Base-by-base conservation (phyloP, 768 basidiomycete genomes). In the Phylloporus rhodoxanthus region DNA sequence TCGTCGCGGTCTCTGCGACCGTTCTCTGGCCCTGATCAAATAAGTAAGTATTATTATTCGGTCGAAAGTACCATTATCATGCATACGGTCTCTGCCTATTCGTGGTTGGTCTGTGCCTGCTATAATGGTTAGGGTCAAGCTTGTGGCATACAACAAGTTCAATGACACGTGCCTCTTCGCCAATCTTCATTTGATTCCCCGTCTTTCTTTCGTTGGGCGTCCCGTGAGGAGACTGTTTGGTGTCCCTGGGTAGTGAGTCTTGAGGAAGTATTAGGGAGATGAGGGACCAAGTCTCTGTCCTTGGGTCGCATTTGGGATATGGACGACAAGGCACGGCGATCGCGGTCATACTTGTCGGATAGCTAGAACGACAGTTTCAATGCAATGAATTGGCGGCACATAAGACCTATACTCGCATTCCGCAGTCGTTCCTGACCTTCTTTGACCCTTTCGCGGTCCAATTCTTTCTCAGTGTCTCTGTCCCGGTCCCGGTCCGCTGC, bases 321-420 rank as follows among this genome's bases (percentile, higher is more conserved):
- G 78, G 78, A 57, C 17, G 67, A 65, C 44, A 81, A 70, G 43
- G 78, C 77, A 45, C 87, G 76, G 42, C 87, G 82, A 64, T 87
- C 87, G 38, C 88, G 84, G 70, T 91, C 89, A 58, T 84, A 91
- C 68, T 87, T 90, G 67, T 92, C 89, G 15, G 89, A 90, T 17
- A 91, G 75, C 89, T 92, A 53, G 11, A 41, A 39, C 38, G 34
- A n/a, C 50, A 43, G 34, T 46, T 38, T 57, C 19, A 52, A 51
- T 23, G 13, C 5, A 20, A 45, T 34, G 28, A 51, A 46, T 28
- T 5, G n/a, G 14, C 4, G n/a, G 44, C 21, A 11, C 14, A 28
- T 39, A 28, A 33, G 32, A 52, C 45, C 9, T 43, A 19, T 26
- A 65, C 48, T 57, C 15, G 85, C 89, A 71, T 82, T 85, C 52